Percentiles rank a stretch among this genome's conserved stretches.
Conservation (phyloP, 768 basidiomycete genomes). For the Holtermanniella nyarrowii region DNA sequence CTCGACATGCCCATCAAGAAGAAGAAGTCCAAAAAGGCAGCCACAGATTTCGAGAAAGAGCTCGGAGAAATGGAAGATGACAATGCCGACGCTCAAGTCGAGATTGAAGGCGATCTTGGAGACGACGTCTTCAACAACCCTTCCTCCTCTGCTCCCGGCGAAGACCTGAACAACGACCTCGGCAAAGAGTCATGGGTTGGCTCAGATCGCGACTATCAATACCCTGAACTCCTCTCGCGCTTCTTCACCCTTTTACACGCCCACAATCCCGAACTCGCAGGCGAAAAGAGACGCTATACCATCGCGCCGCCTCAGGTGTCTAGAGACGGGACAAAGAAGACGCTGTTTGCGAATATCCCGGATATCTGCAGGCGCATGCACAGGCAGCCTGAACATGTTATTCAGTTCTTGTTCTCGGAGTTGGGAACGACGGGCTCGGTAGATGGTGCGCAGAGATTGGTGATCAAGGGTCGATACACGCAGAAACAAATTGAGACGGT, state of each 20-base stretch:
- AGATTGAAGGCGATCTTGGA: constrained; percentile 57
- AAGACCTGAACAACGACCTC: constrained; percentile 62
- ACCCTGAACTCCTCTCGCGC: constrained; percentile 86
- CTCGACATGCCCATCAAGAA: constrained; percentile 39
- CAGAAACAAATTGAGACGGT: constrained; percentile 98
- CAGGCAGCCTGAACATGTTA: constrained; percentile 92
- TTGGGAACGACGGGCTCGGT: constrained; percentile 96
- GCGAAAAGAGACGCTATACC: constrained; percentile 81
- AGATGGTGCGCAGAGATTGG: constrained; percentile 78
- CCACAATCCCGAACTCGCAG: constrained; percentile 81
- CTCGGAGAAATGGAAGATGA: constrained; percentile 47
- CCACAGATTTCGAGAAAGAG: constrained; percentile 51
- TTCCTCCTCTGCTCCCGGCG: constrained; percentile 45
- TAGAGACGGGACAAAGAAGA: constrained; percentile 94
- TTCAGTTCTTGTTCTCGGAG: constrained; percentile 92
- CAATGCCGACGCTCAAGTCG: constrained; percentile 43
- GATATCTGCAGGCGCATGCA: constrained; percentile 99
- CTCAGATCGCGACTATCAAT: constrained; percentile 92
- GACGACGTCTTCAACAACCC: constrained; percentile 67
- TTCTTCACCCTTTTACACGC: constrained; percentile 86
- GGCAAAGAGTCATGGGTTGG: constrained; percentile 63
- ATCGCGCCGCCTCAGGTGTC: constrained; percentile 91
- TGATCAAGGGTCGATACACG: constrained; percentile 96
- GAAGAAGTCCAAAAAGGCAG: constrained; percentile 64
- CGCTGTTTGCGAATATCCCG: constrained; percentile 89